phyloP scores from a whole-genome alignment of 73 alveolate genomes.

The Breviolum minutum region DNA sequence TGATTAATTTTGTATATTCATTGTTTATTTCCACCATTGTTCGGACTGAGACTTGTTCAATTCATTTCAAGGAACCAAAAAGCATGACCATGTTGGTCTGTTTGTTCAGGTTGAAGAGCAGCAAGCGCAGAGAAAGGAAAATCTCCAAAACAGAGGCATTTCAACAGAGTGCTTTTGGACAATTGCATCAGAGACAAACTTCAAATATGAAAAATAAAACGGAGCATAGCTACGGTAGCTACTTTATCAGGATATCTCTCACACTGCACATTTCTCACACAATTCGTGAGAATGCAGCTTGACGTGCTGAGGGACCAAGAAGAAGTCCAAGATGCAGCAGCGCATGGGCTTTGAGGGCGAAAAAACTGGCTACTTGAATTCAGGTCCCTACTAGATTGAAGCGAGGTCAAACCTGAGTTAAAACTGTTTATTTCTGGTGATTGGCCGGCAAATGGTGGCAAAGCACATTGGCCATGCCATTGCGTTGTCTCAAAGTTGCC shows the following conservation, averaged over 20 bases:
- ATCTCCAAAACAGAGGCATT: conserved; percentile 50
- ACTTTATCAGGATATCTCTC: neutral
- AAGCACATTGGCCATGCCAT: neutral
- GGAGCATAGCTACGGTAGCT: no score
- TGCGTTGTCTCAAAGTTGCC: neutral
- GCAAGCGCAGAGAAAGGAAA: conserved; percentile 78
- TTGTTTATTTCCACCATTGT: no score
- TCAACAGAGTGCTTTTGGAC: no score
- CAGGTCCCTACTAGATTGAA: conserved; percentile 31
- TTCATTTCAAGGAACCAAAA: neutral
- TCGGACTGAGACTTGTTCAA: neutral
- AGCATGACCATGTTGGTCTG: neutral
- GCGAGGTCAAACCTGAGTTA: neutral
- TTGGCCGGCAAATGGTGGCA: neutral
- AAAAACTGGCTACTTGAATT: conserved; percentile 53
- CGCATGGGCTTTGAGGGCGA: conserved; percentile 90
- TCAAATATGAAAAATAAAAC: no score
- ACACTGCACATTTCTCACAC: neutral
- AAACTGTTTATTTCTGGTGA: neutral
- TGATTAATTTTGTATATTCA: no score
- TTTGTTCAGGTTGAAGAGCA: conserved; percentile 38
- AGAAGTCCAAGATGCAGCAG: conserved; percentile 46
- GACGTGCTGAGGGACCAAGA: conserved; percentile 51
- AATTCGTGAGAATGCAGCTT: neutral
- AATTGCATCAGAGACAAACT: no score